phyloP scores from a whole-genome alignment of 352 stramenopile genomes.

The Blastocystis sp. region DNA sequence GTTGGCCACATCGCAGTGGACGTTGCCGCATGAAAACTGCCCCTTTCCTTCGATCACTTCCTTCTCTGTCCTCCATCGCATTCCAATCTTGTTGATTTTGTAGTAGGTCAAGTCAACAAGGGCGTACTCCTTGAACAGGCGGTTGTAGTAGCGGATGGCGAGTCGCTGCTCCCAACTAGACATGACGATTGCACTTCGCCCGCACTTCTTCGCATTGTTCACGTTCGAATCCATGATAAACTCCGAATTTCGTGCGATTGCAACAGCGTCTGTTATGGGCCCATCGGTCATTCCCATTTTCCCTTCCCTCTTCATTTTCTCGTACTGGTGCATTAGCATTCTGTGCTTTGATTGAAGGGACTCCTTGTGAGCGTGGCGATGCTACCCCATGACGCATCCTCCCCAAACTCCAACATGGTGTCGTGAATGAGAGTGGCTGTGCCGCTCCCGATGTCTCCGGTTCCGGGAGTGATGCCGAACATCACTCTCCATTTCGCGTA shows the following conservation, averaged over 20 bases:
- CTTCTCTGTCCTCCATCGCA: slow-evolving; percentile 80
- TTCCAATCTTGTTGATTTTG: slow-evolving; percentile 77
- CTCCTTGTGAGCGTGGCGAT: neutral
- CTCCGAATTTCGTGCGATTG: slow-evolving; percentile 28
- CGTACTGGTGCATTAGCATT: slow-evolving; percentile 15
- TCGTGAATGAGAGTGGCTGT: neutral
- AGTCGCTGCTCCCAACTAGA: slow-evolving; percentile 78
- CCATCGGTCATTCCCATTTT: neutral
- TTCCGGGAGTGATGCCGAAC: neutral
- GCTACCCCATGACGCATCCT: neutral
- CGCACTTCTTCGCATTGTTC: slow-evolving; percentile 27
- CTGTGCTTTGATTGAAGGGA: slow-evolving; percentile 39
- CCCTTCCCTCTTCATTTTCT: slow-evolving; percentile 15
- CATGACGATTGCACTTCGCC: neutral
- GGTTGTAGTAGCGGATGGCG: slow-evolving; percentile 81
- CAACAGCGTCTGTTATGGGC: slow-evolving; percentile 19
- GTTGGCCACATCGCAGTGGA: slow-evolving; percentile 75
- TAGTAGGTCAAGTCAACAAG: slow-evolving; percentile 78
- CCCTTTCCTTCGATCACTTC: slow-evolving; percentile 81
- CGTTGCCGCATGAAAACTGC: slow-evolving; percentile 81
- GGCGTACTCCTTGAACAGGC: slow-evolving; percentile 81
- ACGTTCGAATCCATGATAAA: slow-evolving; percentile 64
- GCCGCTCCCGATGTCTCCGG: neutral
- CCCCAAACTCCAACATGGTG: neutral
- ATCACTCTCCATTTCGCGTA: too few relatives aligned